These are phyloP conservation scores for Paramarasmius palmivorus DNA, from an alignment of 1,284 basidiomycete species.

Conservation along the genomic window DNA sequence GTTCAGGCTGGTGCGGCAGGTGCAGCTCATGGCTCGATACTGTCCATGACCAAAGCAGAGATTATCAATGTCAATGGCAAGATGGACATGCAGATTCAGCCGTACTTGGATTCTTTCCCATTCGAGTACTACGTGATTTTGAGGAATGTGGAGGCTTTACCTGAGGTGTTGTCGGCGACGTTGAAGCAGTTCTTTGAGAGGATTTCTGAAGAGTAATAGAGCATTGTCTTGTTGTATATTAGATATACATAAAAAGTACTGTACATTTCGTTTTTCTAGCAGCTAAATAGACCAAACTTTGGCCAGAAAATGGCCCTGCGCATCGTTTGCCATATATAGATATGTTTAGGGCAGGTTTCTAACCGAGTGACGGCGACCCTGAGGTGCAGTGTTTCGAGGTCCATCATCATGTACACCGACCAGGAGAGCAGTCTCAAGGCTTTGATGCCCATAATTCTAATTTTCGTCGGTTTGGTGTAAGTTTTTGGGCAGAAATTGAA, in stretches of 20 bases:
- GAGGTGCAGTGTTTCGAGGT: too few relatives aligned
- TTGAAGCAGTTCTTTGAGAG: slow-evolving; percentile 90
- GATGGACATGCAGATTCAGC: slow-evolving; percentile 87
- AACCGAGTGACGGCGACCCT: too few relatives aligned
- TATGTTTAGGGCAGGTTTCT: too few relatives aligned
- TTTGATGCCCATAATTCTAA: neutral
- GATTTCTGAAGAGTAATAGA: slow-evolving; percentile 63
- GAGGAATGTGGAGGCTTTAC: slow-evolving; percentile 88
- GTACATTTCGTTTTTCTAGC: too few relatives aligned
- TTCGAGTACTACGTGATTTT: slow-evolving; percentile 98
- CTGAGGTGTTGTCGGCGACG: slow-evolving; percentile 89
- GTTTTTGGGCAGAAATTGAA: neutral
- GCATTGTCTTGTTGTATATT: slow-evolving; percentile 7
- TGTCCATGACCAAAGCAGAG: slow-evolving; percentile 91
- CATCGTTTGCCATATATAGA: too few relatives aligned
- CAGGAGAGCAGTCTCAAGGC: neutral
- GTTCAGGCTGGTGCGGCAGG: slow-evolving; percentile 19
- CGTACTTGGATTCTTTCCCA: slow-evolving; percentile 96
- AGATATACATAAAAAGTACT: slow-evolving; percentile 5
- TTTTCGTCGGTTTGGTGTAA: neutral
- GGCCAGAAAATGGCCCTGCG: too few relatives aligned
- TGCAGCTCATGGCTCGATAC: slow-evolving; percentile 70
- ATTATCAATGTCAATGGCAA: slow-evolving; percentile 85
- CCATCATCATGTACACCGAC: neutral
- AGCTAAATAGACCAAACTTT: too few relatives aligned